Base-by-base conservation (phyloP, 345 rosid genomes). In the Brassica incana region DNA sequence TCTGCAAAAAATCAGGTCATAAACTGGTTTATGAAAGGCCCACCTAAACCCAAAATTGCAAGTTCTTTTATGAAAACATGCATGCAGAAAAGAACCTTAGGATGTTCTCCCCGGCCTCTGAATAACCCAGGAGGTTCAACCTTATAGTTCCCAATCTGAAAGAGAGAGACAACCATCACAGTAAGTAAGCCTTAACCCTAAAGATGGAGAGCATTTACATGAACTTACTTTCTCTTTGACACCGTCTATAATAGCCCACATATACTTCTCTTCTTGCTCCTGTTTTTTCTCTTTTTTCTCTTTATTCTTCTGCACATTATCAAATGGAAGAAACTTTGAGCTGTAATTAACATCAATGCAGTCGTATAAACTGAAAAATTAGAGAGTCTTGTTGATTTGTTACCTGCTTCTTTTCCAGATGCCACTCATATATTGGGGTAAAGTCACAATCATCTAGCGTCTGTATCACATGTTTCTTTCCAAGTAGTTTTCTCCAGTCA, bases 171-270 rank as follows among this genome's bases (percentile, higher is more conserved):
- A 33, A 74, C 60, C 32, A 43, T 45, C 45, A 10, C 27, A 74
- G 3, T 74, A 20, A 64, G 8, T 32, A 74, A 74, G 23, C 8
- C 3, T 5, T 61, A 61, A 25, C 38, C 29, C 29, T 62, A 74
- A 68, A 62, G 36, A 62, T 62, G 9, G 18, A 59, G 83, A 23
- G 73, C 45, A 40, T 67, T 40, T 18, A 45, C 36, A 73, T 45
- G 72, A 10, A 9, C 64, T 74, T 67, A 91, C 97, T 93, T 91
- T 95, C 86, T 95, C 99, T 76, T 89, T 95, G 35, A 95, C 89
- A 66, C 97, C 94, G 78, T 95, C 97, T 69, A 92, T 88, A 52
- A 86, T 61, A 62, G 99, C 99, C 99, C 97, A 95, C 99, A 92
- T 95, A 74, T 85, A 92, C 72, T 91, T 90, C 77, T 95, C 97